Evolutionary conservation across 495 filamentous ascomycete genomes (phyloP).

Genomic region (Trichoderma parareesei): DNA sequence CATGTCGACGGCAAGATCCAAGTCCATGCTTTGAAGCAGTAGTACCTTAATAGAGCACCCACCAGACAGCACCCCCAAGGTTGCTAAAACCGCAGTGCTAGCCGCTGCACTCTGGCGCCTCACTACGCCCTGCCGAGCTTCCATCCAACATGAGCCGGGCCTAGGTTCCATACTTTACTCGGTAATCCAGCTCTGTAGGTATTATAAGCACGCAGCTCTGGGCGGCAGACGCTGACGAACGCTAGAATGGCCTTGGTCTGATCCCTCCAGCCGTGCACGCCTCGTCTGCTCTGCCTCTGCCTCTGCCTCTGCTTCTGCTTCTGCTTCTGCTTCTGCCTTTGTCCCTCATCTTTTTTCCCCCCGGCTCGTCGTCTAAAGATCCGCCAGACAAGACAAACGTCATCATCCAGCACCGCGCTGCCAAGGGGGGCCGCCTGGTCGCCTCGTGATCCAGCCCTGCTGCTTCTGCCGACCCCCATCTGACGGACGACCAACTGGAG

Average conservation of each 20-base stretch:
- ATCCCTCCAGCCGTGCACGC: not conserved
- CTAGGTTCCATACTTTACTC: no score
- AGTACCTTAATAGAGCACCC: no score
- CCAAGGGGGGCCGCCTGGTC: not conserved
- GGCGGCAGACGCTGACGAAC: not conserved
- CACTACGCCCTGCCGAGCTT: not conserved
- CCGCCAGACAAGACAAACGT: no score
- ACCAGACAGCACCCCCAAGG: not conserved
- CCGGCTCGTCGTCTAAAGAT: no score
- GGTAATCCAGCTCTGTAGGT: no score
- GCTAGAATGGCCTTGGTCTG: not conserved
- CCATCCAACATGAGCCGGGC: no score
- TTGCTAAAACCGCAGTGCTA: not conserved
- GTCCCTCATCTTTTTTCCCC: not conserved
- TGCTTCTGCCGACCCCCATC: not conserved
- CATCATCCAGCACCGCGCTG: not conserved
- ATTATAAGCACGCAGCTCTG: no score
- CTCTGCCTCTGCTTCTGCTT: not conserved
- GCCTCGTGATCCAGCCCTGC: slow-evolving; percentile 3
- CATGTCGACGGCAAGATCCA: no score
- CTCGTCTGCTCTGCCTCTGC: not conserved
- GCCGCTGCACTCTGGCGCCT: not conserved
- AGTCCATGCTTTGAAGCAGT: no score
- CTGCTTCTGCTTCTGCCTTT: not conserved
- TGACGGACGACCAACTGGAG: no score